These are phyloP conservation scores for Pezicula carpinea DNA, from an alignment of 2,329 filamentous ascomycete species.

Conservation along the genomic window DNA sequence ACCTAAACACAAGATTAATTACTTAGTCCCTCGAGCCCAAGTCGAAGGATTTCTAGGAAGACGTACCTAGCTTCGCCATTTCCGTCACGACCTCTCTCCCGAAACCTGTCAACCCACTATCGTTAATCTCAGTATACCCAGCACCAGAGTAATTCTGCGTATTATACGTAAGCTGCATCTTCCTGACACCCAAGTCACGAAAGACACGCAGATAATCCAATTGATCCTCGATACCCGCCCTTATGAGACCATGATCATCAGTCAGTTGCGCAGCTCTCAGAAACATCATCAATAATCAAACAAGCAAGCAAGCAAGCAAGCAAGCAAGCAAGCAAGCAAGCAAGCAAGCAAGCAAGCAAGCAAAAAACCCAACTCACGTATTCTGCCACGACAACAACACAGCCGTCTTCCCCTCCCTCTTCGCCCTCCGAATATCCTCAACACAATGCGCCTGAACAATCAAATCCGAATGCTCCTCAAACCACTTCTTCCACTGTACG, in stretches of 20 bases:
- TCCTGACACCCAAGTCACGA: conserved; percentile 34
- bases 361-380: conserved; percentile 24
- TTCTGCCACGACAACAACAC: conserved; percentile 37
- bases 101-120: conserved; percentile 33
- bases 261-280: not conserved
- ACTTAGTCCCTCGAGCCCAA: not conserved
- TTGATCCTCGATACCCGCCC: conserved; percentile 34
- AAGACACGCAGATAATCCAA: conserved; percentile 35
- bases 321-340: too few relatives aligned
- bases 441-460: conserved; percentile 34
- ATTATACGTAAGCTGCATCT: conserved; percentile 40
- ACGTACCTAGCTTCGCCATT: conserved; percentile 33
- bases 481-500: conserved; percentile 39
- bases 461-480: conserved; percentile 35
- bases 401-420: conserved; percentile 32
- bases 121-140: conserved; percentile 34
- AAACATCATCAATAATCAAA: too few relatives aligned
- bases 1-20: not conserved
- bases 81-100: conserved; percentile 29
- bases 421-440: conserved; percentile 33
- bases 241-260: not conserved
- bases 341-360: too few relatives aligned
- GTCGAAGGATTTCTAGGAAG: conserved; percentile 12
- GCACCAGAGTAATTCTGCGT: conserved; percentile 37
- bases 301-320: too few relatives aligned